Base-by-base conservation (phyloP, 805 yeast genomes). In the Candida odintsovae region DNA sequence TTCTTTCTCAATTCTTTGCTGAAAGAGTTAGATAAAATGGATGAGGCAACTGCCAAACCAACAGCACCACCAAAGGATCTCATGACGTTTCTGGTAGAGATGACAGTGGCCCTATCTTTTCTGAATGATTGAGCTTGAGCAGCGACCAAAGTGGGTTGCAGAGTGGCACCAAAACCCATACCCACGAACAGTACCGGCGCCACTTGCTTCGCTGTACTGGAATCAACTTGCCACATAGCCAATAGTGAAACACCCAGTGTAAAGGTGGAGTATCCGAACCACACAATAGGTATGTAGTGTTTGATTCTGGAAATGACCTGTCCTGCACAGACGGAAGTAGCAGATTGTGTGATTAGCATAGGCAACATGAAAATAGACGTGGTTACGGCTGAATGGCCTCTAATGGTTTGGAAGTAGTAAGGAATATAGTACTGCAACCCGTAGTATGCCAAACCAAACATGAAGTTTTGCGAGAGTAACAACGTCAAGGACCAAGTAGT, bases 21-120 rank as follows among this genome's bases (percentile, higher is more conserved):
- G 26, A 23, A 47, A 5, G 31, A 31, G 21, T 46, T 50, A 3
- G 53, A 40, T 18, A 47, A 44, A 7, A 52, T 47, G 6, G 50
- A 40, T 9, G 49, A 44, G 6, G 44, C 25, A 10, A 75, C 60
- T 1, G 83, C 82, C 35, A 78, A 65, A 0, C 85, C 85, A 22
- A 77, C 63, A 0, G 83, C 73, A 28, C 82, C 82, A 10, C 86
- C 86, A 48, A 80, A 71, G 1, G 81, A 72, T 39, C 85, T 62
- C 40, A 77, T 52, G 21, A 78, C 77, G 53, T 78, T 79, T 56
- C 85, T 67, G 2, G 80, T 67, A 4, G 81, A 70, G 5, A 78
- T 77, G 3, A 77, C 77, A 15, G 79, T 78, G 0, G 84, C 82
- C 41, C 86, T 58, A 49, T 80, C 83, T 4, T 71, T 63, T 44